These are phyloP conservation scores for Zopfia rhizophila DNA, from an alignment of 2,329 filamentous ascomycete species.

Conservation along the genomic window DNA sequence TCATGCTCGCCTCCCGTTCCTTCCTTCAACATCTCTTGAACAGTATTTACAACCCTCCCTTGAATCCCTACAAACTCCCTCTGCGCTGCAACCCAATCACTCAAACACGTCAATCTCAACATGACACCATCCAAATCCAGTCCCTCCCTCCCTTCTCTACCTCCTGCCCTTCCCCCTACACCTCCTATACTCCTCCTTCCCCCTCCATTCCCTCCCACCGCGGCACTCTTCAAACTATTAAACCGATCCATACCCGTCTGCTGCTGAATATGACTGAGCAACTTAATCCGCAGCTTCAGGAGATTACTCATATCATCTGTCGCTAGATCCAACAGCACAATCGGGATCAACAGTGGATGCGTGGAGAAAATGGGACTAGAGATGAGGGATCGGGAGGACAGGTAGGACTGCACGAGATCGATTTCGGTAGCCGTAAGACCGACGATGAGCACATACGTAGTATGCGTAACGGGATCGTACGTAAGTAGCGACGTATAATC, in stretches of 20 bases:
- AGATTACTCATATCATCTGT: constrained; percentile 22
- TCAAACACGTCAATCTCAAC: constrained; percentile 26
- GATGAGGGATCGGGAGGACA: constrained; percentile 2
- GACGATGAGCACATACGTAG: constrained; percentile 19
- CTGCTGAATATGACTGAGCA: constrained; percentile 26
- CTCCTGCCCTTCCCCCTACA: neutral
- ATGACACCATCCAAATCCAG: constrained; percentile 26
- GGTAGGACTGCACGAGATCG: constrained; percentile 22
- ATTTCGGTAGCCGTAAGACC: constrained; percentile 29
- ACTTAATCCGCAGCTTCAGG: constrained; percentile 23
- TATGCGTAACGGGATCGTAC: constrained; percentile 12
- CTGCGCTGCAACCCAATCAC: constrained; percentile 30
- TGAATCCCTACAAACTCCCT: constrained; percentile 22
- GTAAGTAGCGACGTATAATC: constrained; percentile 26
- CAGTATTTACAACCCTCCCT: constrained; percentile 9
- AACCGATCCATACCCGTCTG: constrained; percentile 29
- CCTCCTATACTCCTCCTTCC: constrained; percentile 8
- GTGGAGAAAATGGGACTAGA: constrained; percentile 9
- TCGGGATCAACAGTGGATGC: constrained; percentile 19
- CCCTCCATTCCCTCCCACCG: constrained; percentile 8
- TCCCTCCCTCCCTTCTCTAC: constrained; percentile 18
- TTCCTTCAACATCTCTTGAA: constrained; percentile 12
- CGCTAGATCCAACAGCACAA: constrained; percentile 24
- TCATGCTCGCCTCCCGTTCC: neutral
- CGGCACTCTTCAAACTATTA: constrained; percentile 22